Conservation (phyloP, 2,329 filamentous ascomycete species). For the Chaetomiaceae sp. region DNA sequence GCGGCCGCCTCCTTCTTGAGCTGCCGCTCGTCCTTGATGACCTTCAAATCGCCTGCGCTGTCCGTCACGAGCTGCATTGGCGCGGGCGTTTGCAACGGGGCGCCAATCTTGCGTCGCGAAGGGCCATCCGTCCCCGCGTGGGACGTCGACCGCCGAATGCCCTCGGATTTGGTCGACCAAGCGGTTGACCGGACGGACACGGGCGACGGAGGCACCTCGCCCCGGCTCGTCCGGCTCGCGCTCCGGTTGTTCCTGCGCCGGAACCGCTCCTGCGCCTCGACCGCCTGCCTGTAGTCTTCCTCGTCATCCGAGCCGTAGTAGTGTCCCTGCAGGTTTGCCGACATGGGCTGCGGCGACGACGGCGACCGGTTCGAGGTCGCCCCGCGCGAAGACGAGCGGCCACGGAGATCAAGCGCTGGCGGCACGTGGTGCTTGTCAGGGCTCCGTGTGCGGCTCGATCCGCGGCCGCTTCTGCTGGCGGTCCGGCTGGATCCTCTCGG, state of each 20-base stretch:
- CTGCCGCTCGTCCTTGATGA: slow-evolving; percentile 55
- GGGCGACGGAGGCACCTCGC: slow-evolving; percentile 31
- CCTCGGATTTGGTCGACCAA: slow-evolving; percentile 21
- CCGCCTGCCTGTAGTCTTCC: slow-evolving; percentile 49
- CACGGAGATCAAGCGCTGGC: slow-evolving; percentile 45
- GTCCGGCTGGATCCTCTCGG: slow-evolving; percentile 38
- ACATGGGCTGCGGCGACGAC: slow-evolving; percentile 73
- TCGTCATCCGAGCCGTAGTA: slow-evolving; percentile 60
- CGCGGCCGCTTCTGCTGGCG: slow-evolving; percentile 36
- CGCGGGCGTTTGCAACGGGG: slow-evolving; percentile 28
- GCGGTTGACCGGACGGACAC: slow-evolving; percentile 20
- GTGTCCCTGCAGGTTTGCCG: slow-evolving; percentile 43
- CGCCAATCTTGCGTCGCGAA: slow-evolving; percentile 18
- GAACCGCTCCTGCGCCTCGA: slow-evolving; percentile 50
- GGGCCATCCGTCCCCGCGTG: slow-evolving; percentile 23
- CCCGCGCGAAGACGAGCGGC: slow-evolving; percentile 56
- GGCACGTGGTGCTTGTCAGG: slow-evolving; percentile 37
- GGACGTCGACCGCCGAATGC: slow-evolving; percentile 19
- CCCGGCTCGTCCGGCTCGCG: slow-evolving; percentile 36
- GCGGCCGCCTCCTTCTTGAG: slow-evolving; percentile 69
- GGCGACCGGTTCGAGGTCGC: slow-evolving; percentile 63
- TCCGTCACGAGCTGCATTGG: slow-evolving; percentile 38
- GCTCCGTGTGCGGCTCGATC: slow-evolving; percentile 32
- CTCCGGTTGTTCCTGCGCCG: slow-evolving; percentile 50
- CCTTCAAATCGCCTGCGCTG: slow-evolving; percentile 48